phyloP scores from a whole-genome alignment of 2,329 filamentous ascomycete genomes.

The Monilinia vaccinii-corymbosi region DNA sequence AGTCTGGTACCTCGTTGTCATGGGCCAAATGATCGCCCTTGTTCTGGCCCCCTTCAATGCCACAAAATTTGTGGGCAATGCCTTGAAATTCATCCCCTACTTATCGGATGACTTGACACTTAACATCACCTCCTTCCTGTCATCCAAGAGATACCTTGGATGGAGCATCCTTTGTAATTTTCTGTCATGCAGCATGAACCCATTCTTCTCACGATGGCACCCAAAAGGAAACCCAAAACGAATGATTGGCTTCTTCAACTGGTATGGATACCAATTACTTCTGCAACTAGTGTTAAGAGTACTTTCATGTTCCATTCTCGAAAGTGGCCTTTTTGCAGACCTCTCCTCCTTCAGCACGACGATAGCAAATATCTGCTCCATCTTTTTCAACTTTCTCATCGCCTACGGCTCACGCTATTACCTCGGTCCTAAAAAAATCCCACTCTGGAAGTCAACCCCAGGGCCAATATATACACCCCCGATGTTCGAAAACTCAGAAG shows the following conservation, averaged over 20 bases:
- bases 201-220: constrained; percentile 41
- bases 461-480: constrained; percentile 19
- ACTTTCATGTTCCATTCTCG: constrained; percentile 32
- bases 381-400: constrained; percentile 34
- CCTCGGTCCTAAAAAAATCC: constrained; percentile 33
- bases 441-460: constrained; percentile 37
- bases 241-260: constrained; percentile 50
- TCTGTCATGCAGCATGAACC: constrained; percentile 59
- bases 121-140: background rate
- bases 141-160: constrained; percentile 23
- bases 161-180: constrained; percentile 42
- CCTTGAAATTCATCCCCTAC: background rate
- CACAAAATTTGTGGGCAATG: background rate
- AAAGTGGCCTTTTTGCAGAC: constrained; percentile 16
- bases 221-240: constrained; percentile 44
- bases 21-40: constrained; percentile 25
- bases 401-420: constrained; percentile 11
- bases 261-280: constrained; percentile 57
- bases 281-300: constrained; percentile 45
- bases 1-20: constrained; percentile 23
- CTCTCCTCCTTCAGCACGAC: constrained; percentile 13
- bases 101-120: background rate
- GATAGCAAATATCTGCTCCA: constrained; percentile 45
- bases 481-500: constrained; percentile 16
- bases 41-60: constrained; percentile 11